phyloP scores from a whole-genome alignment of 306 rosid species.

The Cucumis hystrix region DNA sequence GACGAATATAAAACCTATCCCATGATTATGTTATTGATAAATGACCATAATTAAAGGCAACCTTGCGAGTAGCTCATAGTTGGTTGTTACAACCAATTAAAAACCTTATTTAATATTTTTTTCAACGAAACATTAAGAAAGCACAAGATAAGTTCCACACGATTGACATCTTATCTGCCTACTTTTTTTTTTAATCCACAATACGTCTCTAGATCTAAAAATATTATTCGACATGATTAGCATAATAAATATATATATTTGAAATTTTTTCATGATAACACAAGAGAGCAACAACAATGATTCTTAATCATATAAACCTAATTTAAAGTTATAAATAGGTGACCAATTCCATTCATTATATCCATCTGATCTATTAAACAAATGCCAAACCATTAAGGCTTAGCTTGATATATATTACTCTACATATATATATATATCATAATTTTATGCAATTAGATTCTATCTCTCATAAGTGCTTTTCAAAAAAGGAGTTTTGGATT shows the following conservation, averaged over 20 bases:
- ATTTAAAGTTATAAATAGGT: no score
- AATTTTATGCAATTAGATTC: background rate
- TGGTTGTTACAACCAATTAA: background rate
- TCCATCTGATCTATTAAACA: background rate
- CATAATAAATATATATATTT: no score
- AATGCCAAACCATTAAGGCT: background rate
- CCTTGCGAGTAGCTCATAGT: background rate
- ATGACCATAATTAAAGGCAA: background rate
- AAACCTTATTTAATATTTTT: background rate
- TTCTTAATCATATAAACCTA: no score
- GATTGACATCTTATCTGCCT: no score
- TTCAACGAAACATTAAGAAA: background rate
- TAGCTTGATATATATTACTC: background rate
- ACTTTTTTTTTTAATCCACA: no score
- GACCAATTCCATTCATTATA: background rate
- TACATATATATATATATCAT: background rate
- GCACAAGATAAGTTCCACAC: no score
- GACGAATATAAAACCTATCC: background rate
- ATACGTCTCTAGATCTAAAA: no score
- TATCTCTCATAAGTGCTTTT: background rate
- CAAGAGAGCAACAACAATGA: no score
- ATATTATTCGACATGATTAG: no score
- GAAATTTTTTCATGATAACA: no score
- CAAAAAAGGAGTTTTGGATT: background rate
- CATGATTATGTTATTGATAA: background rate